Conservation (phyloP, 176 grass and related monocot species). For the Aechmea fasciata region DNA sequence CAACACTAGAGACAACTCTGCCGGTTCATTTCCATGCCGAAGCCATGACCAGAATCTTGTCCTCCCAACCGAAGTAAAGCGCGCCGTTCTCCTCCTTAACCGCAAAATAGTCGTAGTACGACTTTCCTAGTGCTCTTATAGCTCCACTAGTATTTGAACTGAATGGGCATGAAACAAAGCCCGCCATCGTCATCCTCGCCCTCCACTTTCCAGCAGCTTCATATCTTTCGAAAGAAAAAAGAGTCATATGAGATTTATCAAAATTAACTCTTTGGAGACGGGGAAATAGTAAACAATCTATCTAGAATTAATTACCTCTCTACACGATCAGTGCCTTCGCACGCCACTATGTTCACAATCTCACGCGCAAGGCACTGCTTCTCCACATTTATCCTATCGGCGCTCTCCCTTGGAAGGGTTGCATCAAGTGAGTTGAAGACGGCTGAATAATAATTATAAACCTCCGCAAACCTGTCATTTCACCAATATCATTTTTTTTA, state of each 20-base stretch:
- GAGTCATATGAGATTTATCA: neutral
- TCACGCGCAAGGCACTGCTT: slow-evolving; percentile 79
- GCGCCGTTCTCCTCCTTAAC: slow-evolving; percentile 43
- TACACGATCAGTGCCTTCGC: slow-evolving; percentile 64
- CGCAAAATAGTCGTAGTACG: slow-evolving; percentile 66
- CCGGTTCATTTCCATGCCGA: neutral
- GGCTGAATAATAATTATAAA: slow-evolving; percentile 66
- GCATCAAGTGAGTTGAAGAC: slow-evolving; percentile 70
- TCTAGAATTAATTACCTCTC: slow-evolving; percentile 50
- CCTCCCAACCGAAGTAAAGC: neutral
- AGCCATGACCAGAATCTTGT: neutral
- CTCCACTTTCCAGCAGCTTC: slow-evolving; percentile 96
- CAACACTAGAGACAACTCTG: neutral
- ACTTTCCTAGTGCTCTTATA: slow-evolving; percentile 54
- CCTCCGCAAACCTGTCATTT: slow-evolving; percentile 38
- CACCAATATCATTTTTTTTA: too few relatives aligned
- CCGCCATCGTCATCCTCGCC: slow-evolving; percentile 96
- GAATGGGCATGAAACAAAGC: slow-evolving; percentile 54
- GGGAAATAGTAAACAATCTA: neutral
- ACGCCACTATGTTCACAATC: slow-evolving; percentile 80
- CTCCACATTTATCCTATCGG: slow-evolving; percentile 56
- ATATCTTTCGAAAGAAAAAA: slow-evolving; percentile 38
- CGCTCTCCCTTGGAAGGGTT: slow-evolving; percentile 39
- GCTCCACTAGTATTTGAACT: slow-evolving; percentile 41
- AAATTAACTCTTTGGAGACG: neutral